These are phyloP conservation scores for Saccharomycopsis sp. DNA, from an alignment of 805 yeast genomes.

Conservation along the genomic window DNA sequence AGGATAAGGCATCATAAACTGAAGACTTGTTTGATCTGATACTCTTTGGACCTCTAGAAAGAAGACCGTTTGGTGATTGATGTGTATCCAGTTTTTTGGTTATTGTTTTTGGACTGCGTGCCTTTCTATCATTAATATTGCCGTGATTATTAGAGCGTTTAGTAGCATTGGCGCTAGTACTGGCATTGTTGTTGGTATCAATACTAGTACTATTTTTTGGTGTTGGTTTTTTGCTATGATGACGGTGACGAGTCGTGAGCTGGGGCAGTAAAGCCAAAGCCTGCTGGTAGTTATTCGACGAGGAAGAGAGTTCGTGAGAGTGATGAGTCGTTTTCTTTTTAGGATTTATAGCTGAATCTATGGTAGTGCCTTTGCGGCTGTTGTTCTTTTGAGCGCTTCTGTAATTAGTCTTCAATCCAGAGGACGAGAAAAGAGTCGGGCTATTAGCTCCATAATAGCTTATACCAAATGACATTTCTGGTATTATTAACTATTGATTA, in stretches of 20 bases:
- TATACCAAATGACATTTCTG: constrained; percentile 1
- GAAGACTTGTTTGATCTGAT: constrained; percentile 3
- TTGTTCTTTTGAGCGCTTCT: neutral
- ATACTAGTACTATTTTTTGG: neutral
- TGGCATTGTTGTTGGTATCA: neutral
- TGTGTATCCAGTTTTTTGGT: neutral
- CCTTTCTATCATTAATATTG: neutral
- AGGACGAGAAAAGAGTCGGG: neutral
- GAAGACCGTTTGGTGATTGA: neutral
- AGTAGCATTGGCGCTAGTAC: neutral
- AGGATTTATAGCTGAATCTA: neutral
- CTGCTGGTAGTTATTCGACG: neutral
- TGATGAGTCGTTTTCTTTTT: neutral
- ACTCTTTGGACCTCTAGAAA: neutral
- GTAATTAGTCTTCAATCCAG: neutral
- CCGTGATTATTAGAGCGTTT: neutral
- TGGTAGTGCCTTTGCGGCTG: neutral
- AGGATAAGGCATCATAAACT: constrained; percentile 14
- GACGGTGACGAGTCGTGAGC: neutral
- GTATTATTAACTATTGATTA: neutral
- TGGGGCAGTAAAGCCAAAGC: neutral
- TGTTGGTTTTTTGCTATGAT: neutral
- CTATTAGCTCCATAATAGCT: constrained; percentile 1
- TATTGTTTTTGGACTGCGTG: neutral
- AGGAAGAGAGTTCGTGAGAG: neutral